Percentiles rank a stretch among this genome's conserved stretches.
These are phyloP conservation scores for Fusarium transvaalense DNA, from an alignment of 2,329 filamentous ascomycete species.

Conservation along the genomic window DNA sequence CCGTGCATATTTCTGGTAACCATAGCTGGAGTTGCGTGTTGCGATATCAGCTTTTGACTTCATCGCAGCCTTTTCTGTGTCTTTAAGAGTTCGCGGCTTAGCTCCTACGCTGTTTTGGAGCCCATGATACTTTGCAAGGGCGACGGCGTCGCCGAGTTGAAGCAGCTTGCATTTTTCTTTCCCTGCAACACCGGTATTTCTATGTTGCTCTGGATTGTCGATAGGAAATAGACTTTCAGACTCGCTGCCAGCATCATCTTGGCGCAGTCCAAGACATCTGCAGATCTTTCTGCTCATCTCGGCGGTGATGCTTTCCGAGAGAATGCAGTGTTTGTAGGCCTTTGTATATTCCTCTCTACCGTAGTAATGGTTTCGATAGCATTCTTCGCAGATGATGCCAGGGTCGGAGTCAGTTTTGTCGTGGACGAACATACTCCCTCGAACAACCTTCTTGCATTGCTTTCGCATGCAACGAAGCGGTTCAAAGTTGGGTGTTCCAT, in stretches of 20 bases:
- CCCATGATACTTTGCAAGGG: conserved; percentile 35
- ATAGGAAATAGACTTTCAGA: conserved; percentile 24
- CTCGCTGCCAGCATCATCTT: not conserved
- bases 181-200: not conserved
- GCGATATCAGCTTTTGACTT: conserved; percentile 2
- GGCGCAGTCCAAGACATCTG: conserved; percentile 12
- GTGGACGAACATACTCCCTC: conserved; percentile 40
- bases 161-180: conserved; percentile 24
- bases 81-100: conserved; percentile 15
- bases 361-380: conserved; percentile 32
- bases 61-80: not conserved
- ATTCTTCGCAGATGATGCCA: conserved; percentile 36
- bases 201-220: conserved; percentile 9
- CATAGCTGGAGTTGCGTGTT: not conserved
- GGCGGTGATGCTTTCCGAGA: conserved; percentile 28
- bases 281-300: conserved; percentile 39
- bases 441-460: conserved; percentile 31
- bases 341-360: conserved; percentile 30
- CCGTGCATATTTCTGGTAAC: not conserved
- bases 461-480: conserved; percentile 31
- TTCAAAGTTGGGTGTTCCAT: conserved; percentile 33
- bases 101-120: conserved; percentile 32
- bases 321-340: conserved; percentile 37
- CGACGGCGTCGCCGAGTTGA: conserved; percentile 27
- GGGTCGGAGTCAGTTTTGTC: conserved; percentile 6